Base-by-base conservation (phyloP, 2,329 filamentous ascomycete species). In the Penicillium sp. region DNA sequence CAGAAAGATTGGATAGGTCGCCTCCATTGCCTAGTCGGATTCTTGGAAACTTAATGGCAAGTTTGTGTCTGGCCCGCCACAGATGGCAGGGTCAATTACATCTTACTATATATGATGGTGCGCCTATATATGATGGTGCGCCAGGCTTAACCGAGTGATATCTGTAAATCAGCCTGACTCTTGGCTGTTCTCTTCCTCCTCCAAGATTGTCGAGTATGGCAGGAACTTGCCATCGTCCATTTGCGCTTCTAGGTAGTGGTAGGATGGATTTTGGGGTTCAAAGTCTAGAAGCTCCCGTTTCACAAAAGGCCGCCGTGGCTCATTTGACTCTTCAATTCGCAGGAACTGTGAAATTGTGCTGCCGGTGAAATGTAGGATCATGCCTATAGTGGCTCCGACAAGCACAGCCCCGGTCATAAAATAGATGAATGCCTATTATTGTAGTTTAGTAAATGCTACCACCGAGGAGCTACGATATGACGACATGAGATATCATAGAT, bases 351-450 rank as follows among this genome's bases (percentile, higher is more conserved):
- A 78, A 50, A 89, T 70, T 55, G 82, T 67, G 54, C 75, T 77
- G 55, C 85, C 87, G 17, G 79, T 77, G 50, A 84, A 73, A 65
- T 84, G 81, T 41, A 91, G 71, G 17, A 82, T 61, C 48, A 85
- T 71, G 49, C 88, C 89, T 28, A 85, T 77, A 11, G 84, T 48
- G 50, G 86, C 74, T n/a, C 90, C 90, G 50, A 90, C 78, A 17
- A 89, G 72, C 31, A 83, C 80, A 8, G 89, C 90, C 25, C 85
- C 81, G 10, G 58, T 56, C 38, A 57, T 54, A 35, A 65, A 61
- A 48, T 56, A 59, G 16, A 63, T 51, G 26, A 67, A 61, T 30
- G 56, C 57, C 62, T 60, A 10, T 14, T 60, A 10, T 14, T 6
- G 38, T 33, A 42, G 37, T 41, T 59, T 28, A 50, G 46, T 43